Evolutionary conservation across 305 asterid genomes (phyloP).

Genomic region (Withania somnifera): DNA sequence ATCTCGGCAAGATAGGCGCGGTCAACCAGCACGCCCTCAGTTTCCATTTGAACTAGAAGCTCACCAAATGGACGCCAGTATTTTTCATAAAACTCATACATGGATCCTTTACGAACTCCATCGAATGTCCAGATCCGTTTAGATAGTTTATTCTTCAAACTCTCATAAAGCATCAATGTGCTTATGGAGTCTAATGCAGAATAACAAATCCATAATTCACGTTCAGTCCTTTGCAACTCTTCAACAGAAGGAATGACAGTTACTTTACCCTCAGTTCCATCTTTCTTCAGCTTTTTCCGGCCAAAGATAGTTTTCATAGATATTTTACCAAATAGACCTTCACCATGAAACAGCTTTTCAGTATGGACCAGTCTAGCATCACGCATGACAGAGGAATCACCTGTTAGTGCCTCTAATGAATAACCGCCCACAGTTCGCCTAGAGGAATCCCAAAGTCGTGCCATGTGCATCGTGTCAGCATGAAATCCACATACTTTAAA

Average conservation of each 20-base stretch:
- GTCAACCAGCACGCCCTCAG: constrained; percentile 90
- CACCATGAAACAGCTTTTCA: constrained; percentile 44
- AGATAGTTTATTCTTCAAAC: constrained; percentile 61
- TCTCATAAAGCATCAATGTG: constrained; percentile 81
- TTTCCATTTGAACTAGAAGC: constrained; percentile 84
- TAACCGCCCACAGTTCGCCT: constrained; percentile 81
- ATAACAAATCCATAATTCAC: constrained; percentile 74
- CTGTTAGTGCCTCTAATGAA: constrained; percentile 88
- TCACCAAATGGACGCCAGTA: constrained; percentile 91
- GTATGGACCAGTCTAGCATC: constrained; percentile 51
- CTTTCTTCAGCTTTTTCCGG: constrained; percentile 60
- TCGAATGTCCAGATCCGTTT: constrained; percentile 56
- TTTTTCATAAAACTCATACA: constrained; percentile 59
- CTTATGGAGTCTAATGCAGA: constrained; percentile 91
- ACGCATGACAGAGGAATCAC: constrained; percentile 58
- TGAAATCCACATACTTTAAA: constrained; percentile 69
- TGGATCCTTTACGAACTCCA: constrained; percentile 58
- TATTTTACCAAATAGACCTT: constrained; percentile 68
- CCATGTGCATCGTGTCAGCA: constrained; percentile 99
- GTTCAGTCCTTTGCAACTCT: constrained; percentile 73
- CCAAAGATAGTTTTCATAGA: constrained; percentile 93
- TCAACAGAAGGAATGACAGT: constrained; percentile 68
- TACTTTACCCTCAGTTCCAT: constrained; percentile 85
- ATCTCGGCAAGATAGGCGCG: constrained; percentile 86
- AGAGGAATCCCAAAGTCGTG: constrained; percentile 88